phyloP scores from a whole-genome alignment of 306 rosid genomes.

The Vachellia collinsii region DNA sequence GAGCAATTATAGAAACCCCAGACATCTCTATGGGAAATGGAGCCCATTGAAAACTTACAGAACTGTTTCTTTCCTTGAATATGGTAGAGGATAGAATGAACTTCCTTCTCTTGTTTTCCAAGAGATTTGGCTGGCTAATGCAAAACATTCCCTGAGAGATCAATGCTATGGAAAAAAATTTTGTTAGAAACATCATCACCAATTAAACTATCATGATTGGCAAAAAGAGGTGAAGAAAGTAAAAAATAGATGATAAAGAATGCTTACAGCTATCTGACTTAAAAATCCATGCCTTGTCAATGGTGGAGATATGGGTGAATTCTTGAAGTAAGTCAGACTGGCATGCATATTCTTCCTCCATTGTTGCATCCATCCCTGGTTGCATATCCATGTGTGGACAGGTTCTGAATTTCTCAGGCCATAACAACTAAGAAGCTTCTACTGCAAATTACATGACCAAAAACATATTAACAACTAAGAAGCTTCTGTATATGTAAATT shows the following conservation, averaged over 20 bases:
- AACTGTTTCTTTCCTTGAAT: slow-evolving; percentile 43
- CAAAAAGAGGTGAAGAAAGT: background rate
- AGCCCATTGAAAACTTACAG: slow-evolving; percentile 66
- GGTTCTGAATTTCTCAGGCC: slow-evolving; percentile 52
- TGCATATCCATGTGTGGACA: slow-evolving; percentile 44
- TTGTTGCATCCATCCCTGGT: slow-evolving; percentile 51
- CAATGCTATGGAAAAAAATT: slow-evolving; percentile 40
- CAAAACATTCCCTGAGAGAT: slow-evolving; percentile 65
- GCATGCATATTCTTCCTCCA: slow-evolving; percentile 64
- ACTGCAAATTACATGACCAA: slow-evolving; percentile 30
- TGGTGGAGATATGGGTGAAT: slow-evolving; percentile 61
- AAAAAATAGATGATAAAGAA: background rate
- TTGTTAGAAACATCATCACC: background rate
- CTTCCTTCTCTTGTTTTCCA: slow-evolving; percentile 69
- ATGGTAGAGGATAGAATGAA: slow-evolving; percentile 57
- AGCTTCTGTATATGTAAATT: slow-evolving; percentile 22
- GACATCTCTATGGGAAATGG: slow-evolving; percentile 79
- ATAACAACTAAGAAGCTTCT: slow-evolving; percentile 39
- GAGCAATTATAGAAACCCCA: slow-evolving; percentile 65
- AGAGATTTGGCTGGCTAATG: slow-evolving; percentile 59
- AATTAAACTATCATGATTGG: slow-evolving; percentile 8
- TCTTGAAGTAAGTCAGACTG: slow-evolving; percentile 72
- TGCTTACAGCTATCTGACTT: slow-evolving; percentile 50
- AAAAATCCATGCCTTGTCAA: slow-evolving; percentile 82
- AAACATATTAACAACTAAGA: slow-evolving; percentile 18